Base-by-base conservation (phyloP, 345 rosid genomes). In the Conringia planisiliqua region DNA sequence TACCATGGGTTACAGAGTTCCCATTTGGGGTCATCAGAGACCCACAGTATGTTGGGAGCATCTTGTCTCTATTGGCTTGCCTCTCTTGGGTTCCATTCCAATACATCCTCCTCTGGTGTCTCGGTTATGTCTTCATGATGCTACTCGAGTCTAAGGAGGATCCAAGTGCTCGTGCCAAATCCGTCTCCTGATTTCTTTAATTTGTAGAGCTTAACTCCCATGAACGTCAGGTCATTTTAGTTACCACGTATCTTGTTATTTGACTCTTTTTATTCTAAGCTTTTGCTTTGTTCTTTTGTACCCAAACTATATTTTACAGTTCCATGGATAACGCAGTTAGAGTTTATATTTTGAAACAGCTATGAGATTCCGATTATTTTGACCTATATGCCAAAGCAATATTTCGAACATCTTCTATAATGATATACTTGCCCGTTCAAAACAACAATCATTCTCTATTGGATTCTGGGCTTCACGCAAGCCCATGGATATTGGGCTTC, bases 31-130 rank as follows among this genome's bases (percentile, higher is more conserved):
- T 64, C 64, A 89, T 92, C n/a, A 85, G 77, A 66, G 99, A 95
- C 84, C 99, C 97, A 30, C 97, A 90, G 50, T 92, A 89, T 68
- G 86, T 89, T 51, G 97, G 97, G 38, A 95, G 99, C 85, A 78
- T 89, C 58, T 55, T 86, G 89, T 92, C 96, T 77, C 86, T 90
- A 43, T 60, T 92, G 43, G 93, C 92, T 7, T 88, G 93, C 40
- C 79, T 85, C 32, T 72, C 90, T 38, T 94, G 93, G 96, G 85
- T 88, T 39, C 97, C 97, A 18, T 87, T 88, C 50, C 96, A 82
- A 35, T 94, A 91, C 84, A 87, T 94, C 63, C 74, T 89, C 51
- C 58, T 90, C 13, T 94, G 97, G 96, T 68, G 79, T 57, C 83
- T 91, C 29, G 93, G 98, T 43, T 91, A 91, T 70, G 57, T 76